Percentiles rank a stretch among this genome's conserved stretches.
phyloP scores from a whole-genome alignment of 495 filamentous ascomycete species.

The Penicillium canescens region DNA sequence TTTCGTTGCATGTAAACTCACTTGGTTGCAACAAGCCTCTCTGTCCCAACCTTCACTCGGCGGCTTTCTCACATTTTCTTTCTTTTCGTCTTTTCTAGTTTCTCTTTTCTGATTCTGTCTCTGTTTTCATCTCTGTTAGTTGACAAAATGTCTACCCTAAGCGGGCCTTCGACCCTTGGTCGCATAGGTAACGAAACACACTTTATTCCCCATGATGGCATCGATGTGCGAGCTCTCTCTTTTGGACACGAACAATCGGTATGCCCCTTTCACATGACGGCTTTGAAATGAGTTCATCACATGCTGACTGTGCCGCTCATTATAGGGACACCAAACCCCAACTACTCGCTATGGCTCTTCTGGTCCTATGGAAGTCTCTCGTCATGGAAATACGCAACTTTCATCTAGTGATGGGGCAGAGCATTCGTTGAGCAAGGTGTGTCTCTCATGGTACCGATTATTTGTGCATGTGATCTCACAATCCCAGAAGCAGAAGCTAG shows the following conservation, averaged over 20 bases:
- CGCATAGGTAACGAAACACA: slow-evolving; percentile 23
- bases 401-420: slow-evolving; percentile 19
- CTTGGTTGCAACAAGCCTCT: slow-evolving; percentile 25
- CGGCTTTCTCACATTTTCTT: slow-evolving; percentile 5
- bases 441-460: slow-evolving; percentile 3
- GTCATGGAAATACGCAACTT: slow-evolving; percentile 37
- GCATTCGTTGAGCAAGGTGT: slow-evolving; percentile 37
- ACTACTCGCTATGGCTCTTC: slow-evolving; percentile 29
- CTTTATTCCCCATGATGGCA: slow-evolving; percentile 14
- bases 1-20: slow-evolving; percentile 26
- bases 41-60: slow-evolving; percentile 6
- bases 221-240: slow-evolving; percentile 16
- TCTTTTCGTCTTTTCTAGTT: neutral
- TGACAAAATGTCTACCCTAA: slow-evolving; percentile 30
- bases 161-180: slow-evolving; percentile 23
- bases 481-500: slow-evolving; percentile 54
- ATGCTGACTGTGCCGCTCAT: neutral
- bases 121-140: slow-evolving; percentile 1
- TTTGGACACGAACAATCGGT: slow-evolving; percentile 32
- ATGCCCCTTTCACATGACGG: slow-evolving; percentile 7
- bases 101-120: neutral
- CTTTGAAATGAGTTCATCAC: neutral
- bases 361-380: slow-evolving; percentile 39
- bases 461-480: slow-evolving; percentile 33
- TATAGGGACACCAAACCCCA: slow-evolving; percentile 30